A percentile compares a stretch with the other conserved stretches of the same genome.
Conservation (phyloP, 441 rosid species). For the Geranium incanum region DNA sequence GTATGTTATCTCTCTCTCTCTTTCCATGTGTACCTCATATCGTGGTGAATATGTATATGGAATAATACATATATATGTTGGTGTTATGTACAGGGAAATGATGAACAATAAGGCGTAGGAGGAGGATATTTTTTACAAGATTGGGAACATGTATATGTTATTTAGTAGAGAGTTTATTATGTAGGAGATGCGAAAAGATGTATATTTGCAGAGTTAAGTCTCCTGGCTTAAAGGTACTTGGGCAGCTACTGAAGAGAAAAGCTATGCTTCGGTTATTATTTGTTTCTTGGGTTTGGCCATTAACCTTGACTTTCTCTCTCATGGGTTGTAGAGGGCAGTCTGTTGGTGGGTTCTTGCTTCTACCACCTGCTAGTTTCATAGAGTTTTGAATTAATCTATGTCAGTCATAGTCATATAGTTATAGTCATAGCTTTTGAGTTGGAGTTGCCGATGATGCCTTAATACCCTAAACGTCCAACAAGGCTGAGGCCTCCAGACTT, state of each 20-base stretch:
- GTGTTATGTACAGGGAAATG: background rate
- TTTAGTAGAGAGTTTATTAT: background rate
- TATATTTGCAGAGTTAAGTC: constrained; percentile 3
- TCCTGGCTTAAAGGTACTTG: background rate
- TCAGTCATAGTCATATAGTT: background rate
- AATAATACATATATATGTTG: background rate
- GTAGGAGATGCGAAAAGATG: background rate
- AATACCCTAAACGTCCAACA: background rate
- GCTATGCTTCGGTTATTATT: background rate
- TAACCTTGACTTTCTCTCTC: background rate
- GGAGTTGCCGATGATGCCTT: constrained; percentile 8
- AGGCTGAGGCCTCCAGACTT: constrained; percentile 8
- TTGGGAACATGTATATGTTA: constrained; percentile 6
- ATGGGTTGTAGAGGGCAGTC: background rate
- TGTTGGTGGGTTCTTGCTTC: background rate
- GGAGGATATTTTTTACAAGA: background rate
- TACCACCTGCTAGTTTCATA: constrained; percentile 3
- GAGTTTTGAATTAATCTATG: constrained; percentile 6
- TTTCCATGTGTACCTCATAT: background rate
- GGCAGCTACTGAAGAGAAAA: background rate
- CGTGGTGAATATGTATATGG: background rate
- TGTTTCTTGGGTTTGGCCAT: background rate
- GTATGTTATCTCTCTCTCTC: constrained; percentile 1
- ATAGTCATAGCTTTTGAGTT: constrained; percentile 2
- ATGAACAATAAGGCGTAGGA: constrained; percentile 5